A percentile compares a stretch with the other conserved stretches of the same genome.
These are phyloP conservation scores for Murraya paniculata DNA, from an alignment of 345 rosid genomes.

Conservation along the genomic window DNA sequence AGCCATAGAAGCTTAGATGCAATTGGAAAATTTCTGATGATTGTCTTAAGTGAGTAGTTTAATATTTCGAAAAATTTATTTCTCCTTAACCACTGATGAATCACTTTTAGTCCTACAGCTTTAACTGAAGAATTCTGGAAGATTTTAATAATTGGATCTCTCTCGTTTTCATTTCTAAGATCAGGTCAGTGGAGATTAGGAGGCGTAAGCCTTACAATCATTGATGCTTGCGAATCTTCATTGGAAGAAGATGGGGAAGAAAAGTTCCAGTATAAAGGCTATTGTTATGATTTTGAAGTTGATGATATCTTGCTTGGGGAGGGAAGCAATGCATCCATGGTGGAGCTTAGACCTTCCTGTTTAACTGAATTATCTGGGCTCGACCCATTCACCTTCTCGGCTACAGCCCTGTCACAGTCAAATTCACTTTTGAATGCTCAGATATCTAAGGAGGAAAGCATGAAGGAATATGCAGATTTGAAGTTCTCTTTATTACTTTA, in stretches of 20 bases:
- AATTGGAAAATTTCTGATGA: neutral
- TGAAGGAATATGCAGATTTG: conserved; percentile 79
- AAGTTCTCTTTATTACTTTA: conserved; percentile 66
- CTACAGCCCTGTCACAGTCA: conserved; percentile 25
- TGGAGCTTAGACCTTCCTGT: conserved; percentile 57
- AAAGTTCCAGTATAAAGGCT: conserved; percentile 23
- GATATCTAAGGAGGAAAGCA: conserved; percentile 64
- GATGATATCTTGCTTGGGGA: conserved; percentile 79
- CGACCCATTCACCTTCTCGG: conserved; percentile 26
- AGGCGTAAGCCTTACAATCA: conserved; percentile 41
- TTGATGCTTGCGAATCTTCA: conserved; percentile 27
- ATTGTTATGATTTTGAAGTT: conserved; percentile 51
- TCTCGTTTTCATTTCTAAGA: conserved; percentile 22
- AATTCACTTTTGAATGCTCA: conserved; percentile 13
- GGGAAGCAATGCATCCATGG: conserved; percentile 56
- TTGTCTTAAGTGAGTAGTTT: neutral
- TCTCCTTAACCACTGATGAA: neutral
- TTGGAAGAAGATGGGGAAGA: conserved; percentile 20
- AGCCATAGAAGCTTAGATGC: neutral
- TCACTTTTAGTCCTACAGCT: neutral
- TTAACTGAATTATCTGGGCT: conserved; percentile 41
- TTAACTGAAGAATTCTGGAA: neutral
- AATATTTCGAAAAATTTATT: neutral
- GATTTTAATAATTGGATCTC: neutral
- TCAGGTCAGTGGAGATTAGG: conserved; percentile 95